phyloP scores from a whole-genome alignment of 176 grass and related monocot species.

The Rhynchospora tenuis region DNA sequence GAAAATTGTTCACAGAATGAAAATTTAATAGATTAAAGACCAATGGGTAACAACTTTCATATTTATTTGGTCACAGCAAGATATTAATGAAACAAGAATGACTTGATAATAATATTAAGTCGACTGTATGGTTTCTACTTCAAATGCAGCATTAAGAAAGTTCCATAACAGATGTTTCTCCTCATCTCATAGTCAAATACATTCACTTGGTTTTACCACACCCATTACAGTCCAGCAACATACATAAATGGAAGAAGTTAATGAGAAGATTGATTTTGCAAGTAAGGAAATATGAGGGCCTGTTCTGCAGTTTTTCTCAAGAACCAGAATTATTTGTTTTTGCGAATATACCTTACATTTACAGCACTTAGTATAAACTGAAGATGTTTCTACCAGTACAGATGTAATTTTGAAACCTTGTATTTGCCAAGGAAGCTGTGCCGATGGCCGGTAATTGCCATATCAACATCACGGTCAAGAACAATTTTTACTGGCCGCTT shows the following conservation, averaged over 20 bases:
- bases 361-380: background rate
- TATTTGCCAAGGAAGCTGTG: conserved; percentile 95
- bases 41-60: background rate
- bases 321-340: background rate
- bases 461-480: conserved; percentile 86
- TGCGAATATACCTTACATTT: background rate
- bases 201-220: background rate
- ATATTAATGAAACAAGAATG: background rate
- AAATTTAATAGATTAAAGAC: background rate
- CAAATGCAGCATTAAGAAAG: background rate
- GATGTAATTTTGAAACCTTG: conserved; percentile 43
- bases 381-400: background rate
- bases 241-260: background rate
- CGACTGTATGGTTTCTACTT: background rate
- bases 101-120: background rate
- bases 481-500: conserved; percentile 76
- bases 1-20: background rate
- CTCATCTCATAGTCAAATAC: background rate
- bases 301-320: background rate
- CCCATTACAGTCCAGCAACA: no score
- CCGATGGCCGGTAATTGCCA: conserved; percentile 81
- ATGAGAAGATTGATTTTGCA: background rate
- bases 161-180: background rate
- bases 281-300: background rate
- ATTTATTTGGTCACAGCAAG: background rate